Percentiles rank a stretch among this genome's conserved stretches.
These are phyloP conservation scores for Vachellia pachyceras DNA, from an alignment of 306 rosid species.

Conservation along the genomic window DNA sequence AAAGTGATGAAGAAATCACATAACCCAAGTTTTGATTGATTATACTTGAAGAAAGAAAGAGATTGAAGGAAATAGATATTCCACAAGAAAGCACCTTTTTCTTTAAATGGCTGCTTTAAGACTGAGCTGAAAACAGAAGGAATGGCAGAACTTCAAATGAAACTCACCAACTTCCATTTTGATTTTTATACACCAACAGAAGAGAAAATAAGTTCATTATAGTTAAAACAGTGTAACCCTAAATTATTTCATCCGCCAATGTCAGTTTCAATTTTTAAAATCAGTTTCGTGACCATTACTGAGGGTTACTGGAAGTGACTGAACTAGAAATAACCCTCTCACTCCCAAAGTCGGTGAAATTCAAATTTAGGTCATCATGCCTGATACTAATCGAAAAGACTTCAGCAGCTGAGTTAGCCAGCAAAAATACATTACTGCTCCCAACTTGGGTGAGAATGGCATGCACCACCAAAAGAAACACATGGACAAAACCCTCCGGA, in stretches of 20 bases:
- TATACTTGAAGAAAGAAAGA: background rate
- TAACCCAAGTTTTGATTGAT: background rate
- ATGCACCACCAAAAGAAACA: constrained; percentile 26
- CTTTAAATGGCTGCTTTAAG: background rate
- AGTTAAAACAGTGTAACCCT: constrained; percentile 1
- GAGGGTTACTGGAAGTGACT: background rate
- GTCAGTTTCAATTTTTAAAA: background rate
- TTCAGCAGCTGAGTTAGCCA: background rate
- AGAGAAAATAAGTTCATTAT: background rate
- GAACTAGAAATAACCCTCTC: background rate
- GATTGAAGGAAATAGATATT: background rate
- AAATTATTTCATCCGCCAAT: background rate
- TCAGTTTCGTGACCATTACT: background rate
- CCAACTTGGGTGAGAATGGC: background rate
- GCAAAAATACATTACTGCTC: no score
- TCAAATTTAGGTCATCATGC: background rate
- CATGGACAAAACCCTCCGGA: constrained; percentile 15
- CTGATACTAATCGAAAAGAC: background rate
- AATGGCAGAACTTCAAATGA: constrained; percentile 1
- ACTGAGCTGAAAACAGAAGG: background rate
- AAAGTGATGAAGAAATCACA: background rate
- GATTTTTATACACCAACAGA: background rate
- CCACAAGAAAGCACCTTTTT: background rate
- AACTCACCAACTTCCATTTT: background rate
- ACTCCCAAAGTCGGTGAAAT: background rate